Conservation (phyloP, 352 stramenopile species). For the Pythium sukuiense region DNA sequence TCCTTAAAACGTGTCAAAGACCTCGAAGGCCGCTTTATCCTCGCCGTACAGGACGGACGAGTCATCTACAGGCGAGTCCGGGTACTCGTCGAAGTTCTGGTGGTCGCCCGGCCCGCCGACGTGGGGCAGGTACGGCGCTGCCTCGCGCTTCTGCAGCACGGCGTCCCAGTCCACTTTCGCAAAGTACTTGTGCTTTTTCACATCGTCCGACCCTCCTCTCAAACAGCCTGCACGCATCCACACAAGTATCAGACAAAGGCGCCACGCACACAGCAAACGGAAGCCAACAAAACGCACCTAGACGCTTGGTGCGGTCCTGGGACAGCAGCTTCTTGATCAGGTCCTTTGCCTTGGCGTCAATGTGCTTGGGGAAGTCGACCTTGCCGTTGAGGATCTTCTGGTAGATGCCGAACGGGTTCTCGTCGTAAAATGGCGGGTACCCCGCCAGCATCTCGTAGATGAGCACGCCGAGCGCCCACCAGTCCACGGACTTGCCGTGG, state of each 20-base stretch:
- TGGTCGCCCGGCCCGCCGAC: slow-evolving; percentile 86
- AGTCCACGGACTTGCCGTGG: slow-evolving; percentile 76
- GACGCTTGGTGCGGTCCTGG: slow-evolving; percentile 87
- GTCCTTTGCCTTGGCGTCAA: slow-evolving; percentile 90
- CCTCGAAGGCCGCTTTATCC: slow-evolving; percentile 81
- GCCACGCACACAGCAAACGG: not conserved
- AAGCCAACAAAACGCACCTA: slow-evolving; percentile 45
- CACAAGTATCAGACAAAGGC: not conserved
- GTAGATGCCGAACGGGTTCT: slow-evolving; percentile 88
- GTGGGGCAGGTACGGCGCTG: slow-evolving; percentile 84
- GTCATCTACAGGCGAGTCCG: slow-evolving; percentile 88
- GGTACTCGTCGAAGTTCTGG: slow-evolving; percentile 94
- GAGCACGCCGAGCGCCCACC: slow-evolving; percentile 79
- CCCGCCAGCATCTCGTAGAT: slow-evolving; percentile 80
- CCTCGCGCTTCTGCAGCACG: slow-evolving; percentile 67
- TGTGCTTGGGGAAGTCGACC: slow-evolving; percentile 89
- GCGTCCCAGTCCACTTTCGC: slow-evolving; percentile 83
- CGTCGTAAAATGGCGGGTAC: slow-evolving; percentile 76
- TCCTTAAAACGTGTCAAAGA: slow-evolving; percentile 85
- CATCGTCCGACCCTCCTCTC: slow-evolving; percentile 84
- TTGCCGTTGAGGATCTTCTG: slow-evolving; percentile 92
- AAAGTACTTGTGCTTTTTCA: slow-evolving; percentile 95
- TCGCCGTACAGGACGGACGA: slow-evolving; percentile 80
- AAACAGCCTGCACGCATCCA: slow-evolving; percentile 71
- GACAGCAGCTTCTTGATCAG: slow-evolving; percentile 92